phyloP scores from a whole-genome alignment of 2,329 filamentous ascomycete genomes.

The Aspergillus hortae region DNA sequence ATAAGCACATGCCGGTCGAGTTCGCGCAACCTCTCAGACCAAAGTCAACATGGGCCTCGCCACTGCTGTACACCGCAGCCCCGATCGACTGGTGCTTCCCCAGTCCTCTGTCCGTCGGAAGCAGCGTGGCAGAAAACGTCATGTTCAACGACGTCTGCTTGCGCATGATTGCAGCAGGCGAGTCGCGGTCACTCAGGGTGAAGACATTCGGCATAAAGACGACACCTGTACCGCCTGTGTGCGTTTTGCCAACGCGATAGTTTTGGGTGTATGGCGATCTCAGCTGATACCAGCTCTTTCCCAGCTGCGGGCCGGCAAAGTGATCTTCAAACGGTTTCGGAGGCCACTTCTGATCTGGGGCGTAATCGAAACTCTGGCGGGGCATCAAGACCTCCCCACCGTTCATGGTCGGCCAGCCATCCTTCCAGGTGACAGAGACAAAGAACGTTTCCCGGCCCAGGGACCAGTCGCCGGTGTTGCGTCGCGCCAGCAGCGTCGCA shows the following conservation, averaged over 20 bases:
- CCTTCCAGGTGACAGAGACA: not conserved
- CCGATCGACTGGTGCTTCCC: not conserved
- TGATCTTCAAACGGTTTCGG: not conserved
- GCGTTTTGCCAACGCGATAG: not conserved
- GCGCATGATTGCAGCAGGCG: slow-evolving; percentile 2
- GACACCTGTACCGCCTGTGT: not conserved
- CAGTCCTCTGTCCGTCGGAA: not conserved
- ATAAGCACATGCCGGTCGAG: slow-evolving; percentile 1
- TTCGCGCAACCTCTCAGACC: slow-evolving; percentile 1
- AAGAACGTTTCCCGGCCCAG: slow-evolving; percentile 5
- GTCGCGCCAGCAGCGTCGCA: not conserved
- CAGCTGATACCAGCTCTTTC: slow-evolving; percentile 2
- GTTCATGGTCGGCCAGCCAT: slow-evolving; percentile 5
- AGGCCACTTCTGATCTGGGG: not conserved
- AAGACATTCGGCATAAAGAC: slow-evolving; percentile 3
- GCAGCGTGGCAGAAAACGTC: slow-evolving; percentile 1
- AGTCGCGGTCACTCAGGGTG: slow-evolving; percentile 3
- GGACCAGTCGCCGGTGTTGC: not conserved
- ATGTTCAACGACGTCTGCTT: slow-evolving; percentile 6
- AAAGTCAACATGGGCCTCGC: slow-evolving; percentile 1
- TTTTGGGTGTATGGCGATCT: slow-evolving; percentile 3
- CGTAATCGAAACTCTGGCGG: not conserved
- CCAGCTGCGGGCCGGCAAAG: not conserved
- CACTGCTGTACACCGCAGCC: slow-evolving; percentile 1
- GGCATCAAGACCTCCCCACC: not conserved